These are phyloP conservation scores for Suillus subaureus DNA, from an alignment of 768 basidiomycete genomes.

Conservation along the genomic window DNA sequence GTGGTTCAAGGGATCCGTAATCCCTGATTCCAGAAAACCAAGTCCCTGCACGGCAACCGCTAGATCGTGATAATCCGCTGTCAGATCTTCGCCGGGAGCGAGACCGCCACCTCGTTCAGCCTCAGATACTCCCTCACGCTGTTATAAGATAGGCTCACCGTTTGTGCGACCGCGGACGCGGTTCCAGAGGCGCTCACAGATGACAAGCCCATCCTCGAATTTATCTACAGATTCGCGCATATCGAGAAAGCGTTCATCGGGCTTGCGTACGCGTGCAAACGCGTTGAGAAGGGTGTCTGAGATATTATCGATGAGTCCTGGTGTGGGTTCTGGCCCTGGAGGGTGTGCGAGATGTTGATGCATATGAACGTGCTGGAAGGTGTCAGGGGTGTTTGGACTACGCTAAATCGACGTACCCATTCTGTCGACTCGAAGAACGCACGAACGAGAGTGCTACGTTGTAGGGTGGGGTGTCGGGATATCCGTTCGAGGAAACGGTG, in stretches of 20 bases:
- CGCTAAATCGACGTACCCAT: slow-evolving; percentile 70
- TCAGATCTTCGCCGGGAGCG: slow-evolving; percentile 90
- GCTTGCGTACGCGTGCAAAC: slow-evolving; percentile 93
- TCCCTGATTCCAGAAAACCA: slow-evolving; percentile 97
- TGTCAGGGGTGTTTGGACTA: slow-evolving; percentile 9
- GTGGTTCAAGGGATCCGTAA: slow-evolving; percentile 95
- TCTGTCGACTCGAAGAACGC: slow-evolving; percentile 97
- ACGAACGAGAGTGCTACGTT: slow-evolving; percentile 86
- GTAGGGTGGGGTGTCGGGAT: slow-evolving; percentile 91
- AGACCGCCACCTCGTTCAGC: slow-evolving; percentile 82
- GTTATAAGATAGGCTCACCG: slow-evolving; percentile 61
- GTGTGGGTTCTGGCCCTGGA: slow-evolving; percentile 76
- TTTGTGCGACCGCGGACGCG: slow-evolving; percentile 80
- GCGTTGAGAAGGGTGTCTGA: slow-evolving; percentile 97
- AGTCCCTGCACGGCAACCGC: slow-evolving; percentile 96
- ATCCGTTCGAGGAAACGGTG: slow-evolving; percentile 91
- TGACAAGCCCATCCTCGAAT: slow-evolving; percentile 90
- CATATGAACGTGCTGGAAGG: slow-evolving; percentile 87
- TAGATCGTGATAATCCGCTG: slow-evolving; percentile 95
- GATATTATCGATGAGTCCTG: slow-evolving; percentile 89
- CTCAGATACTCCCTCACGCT: slow-evolving; percentile 58
- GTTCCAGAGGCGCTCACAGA: slow-evolving; percentile 80
- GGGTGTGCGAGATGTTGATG: slow-evolving; percentile 95
- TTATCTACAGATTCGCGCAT: slow-evolving; percentile 94
- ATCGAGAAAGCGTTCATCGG: slow-evolving; percentile 90